Evolutionary conservation across 2,329 filamentous ascomycete species (phyloP).

Genomic region (Pseudocercospora fijiensis): DNA sequence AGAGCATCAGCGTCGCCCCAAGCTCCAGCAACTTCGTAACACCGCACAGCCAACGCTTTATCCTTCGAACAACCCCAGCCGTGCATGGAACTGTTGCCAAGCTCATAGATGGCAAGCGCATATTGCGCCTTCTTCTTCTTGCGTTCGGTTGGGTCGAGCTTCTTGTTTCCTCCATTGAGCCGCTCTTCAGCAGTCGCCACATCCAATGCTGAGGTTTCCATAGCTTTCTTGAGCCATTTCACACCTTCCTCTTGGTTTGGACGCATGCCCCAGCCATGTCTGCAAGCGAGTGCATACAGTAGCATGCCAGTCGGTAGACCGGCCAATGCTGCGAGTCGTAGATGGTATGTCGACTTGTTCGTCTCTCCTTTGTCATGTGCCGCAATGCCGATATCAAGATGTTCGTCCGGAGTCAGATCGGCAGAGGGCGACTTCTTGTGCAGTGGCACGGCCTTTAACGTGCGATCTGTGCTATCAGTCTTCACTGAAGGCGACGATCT

Average conservation of each 20-base stretch:
- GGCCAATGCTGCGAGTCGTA: conserved; percentile 81
- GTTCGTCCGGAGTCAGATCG: conserved; percentile 79
- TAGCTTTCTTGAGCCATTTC: conserved; percentile 86
- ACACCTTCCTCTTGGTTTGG: conserved; percentile 87
- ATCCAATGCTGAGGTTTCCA: conserved; percentile 81
- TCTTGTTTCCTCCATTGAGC: conserved; percentile 18
- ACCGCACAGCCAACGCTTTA: conserved; percentile 79
- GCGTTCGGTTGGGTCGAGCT: conserved; percentile 54
- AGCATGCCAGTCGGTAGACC: conserved; percentile 93
- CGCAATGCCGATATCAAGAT: conserved; percentile 84
- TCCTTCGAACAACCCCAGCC: conserved; percentile 97
- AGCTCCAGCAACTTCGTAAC: conserved; percentile 91
- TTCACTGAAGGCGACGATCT: conserved; percentile 37
- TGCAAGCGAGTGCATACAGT: conserved; percentile 87
- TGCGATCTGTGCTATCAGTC: conserved; percentile 45
- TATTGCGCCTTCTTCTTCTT: conserved; percentile 90
- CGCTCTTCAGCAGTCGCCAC: conserved; percentile 60
- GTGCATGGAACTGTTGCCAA: conserved; percentile 96
- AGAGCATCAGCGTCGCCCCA: conserved; percentile 97
- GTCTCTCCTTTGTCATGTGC: conserved; percentile 84
- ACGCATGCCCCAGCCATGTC: conserved; percentile 97
- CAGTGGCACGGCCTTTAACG: conserved; percentile 45
- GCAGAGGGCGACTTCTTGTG: conserved; percentile 56
- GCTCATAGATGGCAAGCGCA: conserved; percentile 90
- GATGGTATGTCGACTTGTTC: conserved; percentile 93